Percentiles rank a stretch among this genome's conserved stretches.
These are phyloP conservation scores for Arabidopsis hybrid DNA, from an alignment of 441 rosid genomes.

Conservation along the genomic window DNA sequence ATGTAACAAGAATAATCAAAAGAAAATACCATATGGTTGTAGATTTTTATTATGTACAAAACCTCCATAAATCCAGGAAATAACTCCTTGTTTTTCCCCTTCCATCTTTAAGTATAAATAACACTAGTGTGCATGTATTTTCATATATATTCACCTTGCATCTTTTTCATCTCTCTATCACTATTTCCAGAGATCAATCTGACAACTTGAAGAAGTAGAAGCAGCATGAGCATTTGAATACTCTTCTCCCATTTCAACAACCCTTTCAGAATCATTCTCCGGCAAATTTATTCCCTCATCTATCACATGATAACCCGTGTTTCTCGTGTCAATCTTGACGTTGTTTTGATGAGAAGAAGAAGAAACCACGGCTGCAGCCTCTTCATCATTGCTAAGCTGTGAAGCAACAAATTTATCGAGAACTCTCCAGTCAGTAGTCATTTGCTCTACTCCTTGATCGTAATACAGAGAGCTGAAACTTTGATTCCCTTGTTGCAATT, in stretches of 20 bases:
- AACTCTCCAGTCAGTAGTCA: slow-evolving; percentile 83
- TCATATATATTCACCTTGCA: slow-evolving; percentile 23
- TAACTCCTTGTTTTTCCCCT: slow-evolving; percentile 34
- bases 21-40: slow-evolving; percentile 14
- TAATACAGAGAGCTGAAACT: slow-evolving; percentile 32
- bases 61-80: slow-evolving; percentile 33
- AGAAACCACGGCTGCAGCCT: slow-evolving; percentile 46
- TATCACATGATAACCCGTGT: slow-evolving; percentile 41
- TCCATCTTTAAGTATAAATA: slow-evolving; percentile 20
- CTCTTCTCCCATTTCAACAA: slow-evolving; percentile 51
- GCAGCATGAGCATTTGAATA: slow-evolving; percentile 45
- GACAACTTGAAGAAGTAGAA: slow-evolving; percentile 66
- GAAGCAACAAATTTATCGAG: slow-evolving; percentile 95
- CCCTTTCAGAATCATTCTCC: slow-evolving; percentile 47
- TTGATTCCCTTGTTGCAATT: slow-evolving; percentile 39
- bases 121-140: not conserved
- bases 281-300: slow-evolving; percentile 50
- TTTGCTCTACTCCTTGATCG: slow-evolving; percentile 38
- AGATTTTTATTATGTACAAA: slow-evolving; percentile 39
- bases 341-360: slow-evolving; percentile 14
- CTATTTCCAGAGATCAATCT: slow-evolving; percentile 85
- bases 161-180: slow-evolving; percentile 13
- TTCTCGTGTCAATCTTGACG: slow-evolving; percentile 35
- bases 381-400: slow-evolving; percentile 77
- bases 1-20: slow-evolving; percentile 18